Base-by-base conservation (phyloP, 345 rosid genomes). In the Sisymbrium altissimum region DNA sequence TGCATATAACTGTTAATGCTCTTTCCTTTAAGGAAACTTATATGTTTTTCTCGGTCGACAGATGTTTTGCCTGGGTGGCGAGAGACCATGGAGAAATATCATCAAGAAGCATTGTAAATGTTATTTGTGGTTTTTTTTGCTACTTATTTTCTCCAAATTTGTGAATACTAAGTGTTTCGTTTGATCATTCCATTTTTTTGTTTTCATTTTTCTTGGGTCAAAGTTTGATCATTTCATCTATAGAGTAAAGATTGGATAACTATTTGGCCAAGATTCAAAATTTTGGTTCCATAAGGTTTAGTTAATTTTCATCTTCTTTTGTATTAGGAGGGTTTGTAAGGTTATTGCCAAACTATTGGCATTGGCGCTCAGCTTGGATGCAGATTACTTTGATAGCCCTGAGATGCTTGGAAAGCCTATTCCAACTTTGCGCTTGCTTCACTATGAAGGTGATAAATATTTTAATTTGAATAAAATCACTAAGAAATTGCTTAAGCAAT, bases 41-140 rank as follows among this genome's bases (percentile, higher is more conserved):
- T 35, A 7, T 64, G 18, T 41, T 30, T 50, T 43, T 49, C 19
- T 5, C 39, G 54, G 92, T n/a, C n/a, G n/a, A n/a, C 38, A 89
- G 96, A 79, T 83, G 32, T 83, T 71, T 83, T 92, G 80, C 90
- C 91, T 8, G 83, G 82, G 57, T 92, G 98, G 98, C 89, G 87
- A 61, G 82, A 85, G 71, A 86, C 87, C 9, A 90, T 92, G 95
- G 91, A 88, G 79, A 84, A 72, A 72, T 92, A 76, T 80, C 91
- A 88, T 75, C 78, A 18, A 39, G 80, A 88, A 58, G 91, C 93
- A 35, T 64, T 92, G 98, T 88, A 80, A 85, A 89, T 71, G 7
- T 45, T 45, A 57, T 27, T 30, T 55, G 2, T 55, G 17, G 53
- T 53, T 49, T 50, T 49, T 29, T 14, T 19, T 1, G 48, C 25